Conservation (phyloP, 164 flowering plant species). For the Protea cynaroides region DNA sequence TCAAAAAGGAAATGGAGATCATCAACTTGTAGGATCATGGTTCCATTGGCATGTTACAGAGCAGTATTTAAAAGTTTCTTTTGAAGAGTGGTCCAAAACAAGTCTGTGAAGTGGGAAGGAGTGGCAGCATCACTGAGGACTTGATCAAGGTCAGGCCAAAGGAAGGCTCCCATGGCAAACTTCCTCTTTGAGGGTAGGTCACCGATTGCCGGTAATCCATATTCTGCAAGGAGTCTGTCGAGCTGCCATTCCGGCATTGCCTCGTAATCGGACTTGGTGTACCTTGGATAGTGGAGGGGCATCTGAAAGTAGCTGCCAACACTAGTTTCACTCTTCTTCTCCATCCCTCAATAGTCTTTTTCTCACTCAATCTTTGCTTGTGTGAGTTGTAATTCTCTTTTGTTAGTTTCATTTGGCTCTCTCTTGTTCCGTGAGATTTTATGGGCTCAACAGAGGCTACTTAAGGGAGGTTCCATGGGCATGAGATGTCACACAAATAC, state of each 20-base stretch:
- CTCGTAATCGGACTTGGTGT: slow-evolving; percentile 45
- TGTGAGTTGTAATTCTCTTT: no score
- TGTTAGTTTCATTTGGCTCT: no score
- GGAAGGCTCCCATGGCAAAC: slow-evolving; percentile 66
- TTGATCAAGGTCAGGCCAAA: slow-evolving; percentile 33
- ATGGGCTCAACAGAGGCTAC: neutral
- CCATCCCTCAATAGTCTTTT: slow-evolving; percentile 15
- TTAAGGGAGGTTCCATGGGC: slow-evolving; percentile 6
- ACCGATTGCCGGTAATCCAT: slow-evolving; percentile 36
- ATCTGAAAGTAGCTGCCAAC: slow-evolving; percentile 37
- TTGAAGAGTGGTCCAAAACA: no score
- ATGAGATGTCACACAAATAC: slow-evolving; percentile 20
- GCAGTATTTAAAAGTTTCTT: no score
- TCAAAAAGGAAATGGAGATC: no score
- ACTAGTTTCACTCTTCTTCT: slow-evolving; percentile 16
- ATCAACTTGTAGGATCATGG: no score
- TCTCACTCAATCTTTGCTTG: neutral
- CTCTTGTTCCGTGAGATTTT: slow-evolving; percentile 7
- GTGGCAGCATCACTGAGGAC: neutral
- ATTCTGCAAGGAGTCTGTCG: slow-evolving; percentile 44
- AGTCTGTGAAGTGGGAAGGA: neutral
- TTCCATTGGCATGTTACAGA: no score
- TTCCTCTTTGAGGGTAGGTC: slow-evolving; percentile 46
- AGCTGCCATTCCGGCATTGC: slow-evolving; percentile 54
- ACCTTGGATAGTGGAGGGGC: slow-evolving; percentile 66